Evolutionary conservation across 495 filamentous ascomycete genomes (phyloP).

Genomic region (Aspergillus baeticus): DNA sequence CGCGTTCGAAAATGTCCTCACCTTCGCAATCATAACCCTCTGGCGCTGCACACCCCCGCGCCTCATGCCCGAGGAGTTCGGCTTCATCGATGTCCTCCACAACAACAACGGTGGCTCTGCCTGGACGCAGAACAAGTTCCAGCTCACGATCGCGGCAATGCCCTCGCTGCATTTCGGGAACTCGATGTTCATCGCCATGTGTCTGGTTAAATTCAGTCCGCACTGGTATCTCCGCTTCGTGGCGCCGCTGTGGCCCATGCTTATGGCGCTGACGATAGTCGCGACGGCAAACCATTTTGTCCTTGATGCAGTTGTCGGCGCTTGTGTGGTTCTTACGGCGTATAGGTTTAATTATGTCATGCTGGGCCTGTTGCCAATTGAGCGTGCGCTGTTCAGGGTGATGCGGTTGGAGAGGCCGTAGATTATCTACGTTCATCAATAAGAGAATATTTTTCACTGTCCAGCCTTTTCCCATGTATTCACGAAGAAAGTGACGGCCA

Average conservation of each 20-base stretch:
- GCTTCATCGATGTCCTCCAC: conserved; percentile 62
- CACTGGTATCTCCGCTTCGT: conserved; percentile 37
- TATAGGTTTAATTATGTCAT: conserved; percentile 42
- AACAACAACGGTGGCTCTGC: conserved; percentile 53
- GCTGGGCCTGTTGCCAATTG: conserved; percentile 13
- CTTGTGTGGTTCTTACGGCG: conserved; percentile 45
- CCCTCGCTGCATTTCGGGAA: conserved; percentile 61
- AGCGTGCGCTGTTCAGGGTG: conserved; percentile 8
- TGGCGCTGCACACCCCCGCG: conserved; percentile 64
- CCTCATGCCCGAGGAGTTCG: conserved; percentile 58
- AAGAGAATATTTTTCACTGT: not conserved
- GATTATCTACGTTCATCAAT: not conserved
- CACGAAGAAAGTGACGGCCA: too few relatives aligned
- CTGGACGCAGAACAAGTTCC: conserved; percentile 60
- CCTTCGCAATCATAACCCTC: conserved; percentile 56
- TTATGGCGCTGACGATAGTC: conserved; percentile 60
- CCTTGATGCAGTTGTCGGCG: conserved; percentile 55
- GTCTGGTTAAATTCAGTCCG: conserved; percentile 48
- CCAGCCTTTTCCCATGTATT: too few relatives aligned
- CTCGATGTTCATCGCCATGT: conserved; percentile 56
- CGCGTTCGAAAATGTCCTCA: conserved; percentile 59
- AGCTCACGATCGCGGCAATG: conserved; percentile 55
- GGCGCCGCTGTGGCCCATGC: conserved; percentile 54
- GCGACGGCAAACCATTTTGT: conserved; percentile 67
- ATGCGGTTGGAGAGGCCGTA: conserved; percentile 19